Percentiles rank a stretch among this genome's conserved stretches.
phyloP scores from a whole-genome alignment of 116 monocot species.

The Trichopus zeylanicus region DNA sequence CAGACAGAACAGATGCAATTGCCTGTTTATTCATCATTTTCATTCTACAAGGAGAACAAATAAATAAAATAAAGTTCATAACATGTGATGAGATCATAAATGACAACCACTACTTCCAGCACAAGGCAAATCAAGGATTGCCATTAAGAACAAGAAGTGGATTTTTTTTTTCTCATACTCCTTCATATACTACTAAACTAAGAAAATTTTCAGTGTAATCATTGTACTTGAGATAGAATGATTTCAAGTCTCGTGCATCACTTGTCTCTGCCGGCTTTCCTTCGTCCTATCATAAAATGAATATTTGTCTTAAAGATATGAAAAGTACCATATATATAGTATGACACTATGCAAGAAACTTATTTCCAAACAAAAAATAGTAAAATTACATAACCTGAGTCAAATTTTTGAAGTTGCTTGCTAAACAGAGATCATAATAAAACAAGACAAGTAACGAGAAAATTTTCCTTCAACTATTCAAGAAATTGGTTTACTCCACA shows the following conservation, averaged over 20 bases:
- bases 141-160: not conserved
- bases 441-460: too few species aligned
- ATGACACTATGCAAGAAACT: not conserved
- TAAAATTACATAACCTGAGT: too few species aligned
- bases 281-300: constrained; percentile 39
- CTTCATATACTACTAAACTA: not conserved
- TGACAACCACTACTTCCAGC: not conserved
- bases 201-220: not conserved
- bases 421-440: too few species aligned
- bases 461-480: too few species aligned
- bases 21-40: constrained; percentile 18
- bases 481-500: too few species aligned
- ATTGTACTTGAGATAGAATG: constrained; percentile 35
- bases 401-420: too few species aligned
- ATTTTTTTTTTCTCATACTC: too few species aligned
- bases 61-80: not conserved
- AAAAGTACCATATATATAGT: not conserved
- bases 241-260: constrained; percentile 59
- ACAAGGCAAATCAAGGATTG: not conserved
- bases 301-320: not conserved
- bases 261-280: constrained; percentile 31
- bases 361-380: not conserved
- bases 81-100: not conserved
- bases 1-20: constrained; percentile 38
- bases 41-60: constrained; percentile 23